Percentiles rank a stretch among this genome's conserved stretches.
Conservation (phyloP, 148 eudicot species). For the Amaranthus hypochondriacus region DNA sequence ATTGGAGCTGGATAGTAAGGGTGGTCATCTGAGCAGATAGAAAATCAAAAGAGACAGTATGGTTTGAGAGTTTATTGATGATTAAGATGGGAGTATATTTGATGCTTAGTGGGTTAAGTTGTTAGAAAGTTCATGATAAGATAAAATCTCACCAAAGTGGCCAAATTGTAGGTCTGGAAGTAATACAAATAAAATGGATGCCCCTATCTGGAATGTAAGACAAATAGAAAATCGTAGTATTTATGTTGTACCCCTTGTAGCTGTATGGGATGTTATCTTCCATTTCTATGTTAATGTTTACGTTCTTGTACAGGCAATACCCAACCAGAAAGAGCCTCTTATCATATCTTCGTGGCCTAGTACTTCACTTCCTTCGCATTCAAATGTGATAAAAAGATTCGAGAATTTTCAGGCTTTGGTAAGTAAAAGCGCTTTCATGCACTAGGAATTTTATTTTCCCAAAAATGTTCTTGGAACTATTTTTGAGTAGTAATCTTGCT, state of each 20-base stretch:
- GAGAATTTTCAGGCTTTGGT: constrained; percentile 96
- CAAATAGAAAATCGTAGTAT: not conserved
- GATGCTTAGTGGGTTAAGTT: no score
- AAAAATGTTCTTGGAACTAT: not conserved
- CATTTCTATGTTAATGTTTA: constrained; percentile 2
- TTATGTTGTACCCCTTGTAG: not conserved
- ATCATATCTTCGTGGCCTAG: constrained; percentile 85
- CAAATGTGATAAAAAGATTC: constrained; percentile 62
- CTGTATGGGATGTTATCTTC: not conserved
- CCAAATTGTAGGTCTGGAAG: no score
- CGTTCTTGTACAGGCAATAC: constrained; percentile 59
- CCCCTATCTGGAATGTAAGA: no score
- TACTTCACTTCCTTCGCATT: constrained; percentile 65
- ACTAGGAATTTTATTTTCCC: not conserved
- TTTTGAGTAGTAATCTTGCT: not conserved
- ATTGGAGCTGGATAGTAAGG: no score
- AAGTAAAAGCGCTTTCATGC: constrained; percentile 20
- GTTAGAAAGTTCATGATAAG: no score
- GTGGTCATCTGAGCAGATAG: no score
- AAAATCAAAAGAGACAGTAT: no score
- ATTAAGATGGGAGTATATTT: no score
- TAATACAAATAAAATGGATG: no score
- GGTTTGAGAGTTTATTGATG: no score
- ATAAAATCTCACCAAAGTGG: no score
- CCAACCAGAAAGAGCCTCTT: constrained; percentile 68